Evolutionary conservation across 257 asterid genomes (phyloP), one percentile per base, ranked within the genome.

Genomic region (Ocimum tenuiflorum): DNA sequence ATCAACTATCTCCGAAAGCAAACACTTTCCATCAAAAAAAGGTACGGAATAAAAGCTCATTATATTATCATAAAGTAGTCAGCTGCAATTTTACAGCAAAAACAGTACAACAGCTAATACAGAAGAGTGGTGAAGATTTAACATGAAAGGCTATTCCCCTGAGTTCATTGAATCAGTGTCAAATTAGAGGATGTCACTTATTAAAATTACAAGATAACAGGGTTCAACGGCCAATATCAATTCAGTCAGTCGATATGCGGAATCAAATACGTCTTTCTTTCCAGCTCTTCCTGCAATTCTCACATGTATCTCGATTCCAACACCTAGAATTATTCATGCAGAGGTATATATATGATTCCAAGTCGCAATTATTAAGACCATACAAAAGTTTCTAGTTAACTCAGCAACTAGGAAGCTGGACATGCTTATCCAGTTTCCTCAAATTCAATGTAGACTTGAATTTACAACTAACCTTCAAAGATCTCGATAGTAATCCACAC

Each of bases 131-230:
- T n/a, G 24, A 13, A 13, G 3, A 17, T 35, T 19, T 3, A 53
- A 63, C 12, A 42, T 31, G 31, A 22, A n/a, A 63, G 35, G 41
- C 18, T 39, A 47, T 41, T 45, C 3, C 48, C 67, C 39, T 46
- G n/a, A n/a, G n/a, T n/a, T n/a, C n/a, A n/a, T n/a, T n/a, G n/a
- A n/a, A n/a, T n/a, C n/a, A n/a, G n/a, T n/a, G n/a, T 41, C 27
- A 18, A 38, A 36, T 67, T 31, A 20, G 64, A 43, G 12, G 36
- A 64, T 10, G 12, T 18, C 56, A 47, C 63, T 66, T 61, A 54
- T 52, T 74, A 53, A 43, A n/a, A 53, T 73, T 63, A 57, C 69
- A 51, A n/a, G n/a, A 15, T 69, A 39, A 55, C 53, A 22, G 58
- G 52, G 59, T 17, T 38, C 56, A 8, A 56, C 19, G 19, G 41